Evolutionary conservation across 805 yeast species (phyloP).

Genomic region (Pichia kluyveri): DNA sequence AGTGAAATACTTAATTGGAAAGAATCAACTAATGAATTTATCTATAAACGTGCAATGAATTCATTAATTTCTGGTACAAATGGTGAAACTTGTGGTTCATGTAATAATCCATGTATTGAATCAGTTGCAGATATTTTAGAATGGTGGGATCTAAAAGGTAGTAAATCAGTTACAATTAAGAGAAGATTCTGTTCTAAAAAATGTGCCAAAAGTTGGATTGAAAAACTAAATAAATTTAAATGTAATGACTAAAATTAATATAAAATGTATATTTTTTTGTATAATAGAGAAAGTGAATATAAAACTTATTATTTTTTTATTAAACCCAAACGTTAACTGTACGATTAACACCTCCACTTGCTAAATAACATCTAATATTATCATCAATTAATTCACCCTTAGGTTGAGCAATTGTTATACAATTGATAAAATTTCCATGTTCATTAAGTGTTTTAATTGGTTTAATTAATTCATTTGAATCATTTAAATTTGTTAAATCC

Average conservation of each 20-base stretch:
- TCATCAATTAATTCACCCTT: constrained; percentile 21
- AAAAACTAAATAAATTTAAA: constrained; percentile 6
- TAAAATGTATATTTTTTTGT: too few species aligned
- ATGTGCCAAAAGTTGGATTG: constrained; percentile 32
- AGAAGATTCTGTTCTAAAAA: constrained; percentile 46
- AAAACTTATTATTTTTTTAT: neutral
- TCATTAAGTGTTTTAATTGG: constrained; percentile 32
- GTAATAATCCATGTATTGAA: constrained; percentile 40
- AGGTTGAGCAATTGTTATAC: constrained; percentile 46
- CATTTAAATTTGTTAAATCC: constrained; percentile 41
- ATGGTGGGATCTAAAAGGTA: constrained; percentile 58
- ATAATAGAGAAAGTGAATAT: too few species aligned
- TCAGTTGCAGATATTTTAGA: constrained; percentile 52
- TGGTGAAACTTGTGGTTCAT: constrained; percentile 45
- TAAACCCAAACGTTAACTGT: constrained; percentile 45
- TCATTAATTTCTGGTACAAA: constrained; percentile 45
- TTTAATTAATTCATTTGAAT: constrained; percentile 16
- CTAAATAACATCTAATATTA: constrained; percentile 52
- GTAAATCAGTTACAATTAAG: constrained; percentile 42
- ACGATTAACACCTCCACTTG: constrained; percentile 57
- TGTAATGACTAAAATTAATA: neutral
- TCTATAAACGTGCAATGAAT: constrained; percentile 37
- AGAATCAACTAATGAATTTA: constrained; percentile 33
- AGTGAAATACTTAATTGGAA: constrained; percentile 51
- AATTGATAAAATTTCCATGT: constrained; percentile 73